Evolutionary conservation across 2,329 filamentous ascomycete species (phyloP).

Genomic region (Fonsecaea pugnacius): DNA sequence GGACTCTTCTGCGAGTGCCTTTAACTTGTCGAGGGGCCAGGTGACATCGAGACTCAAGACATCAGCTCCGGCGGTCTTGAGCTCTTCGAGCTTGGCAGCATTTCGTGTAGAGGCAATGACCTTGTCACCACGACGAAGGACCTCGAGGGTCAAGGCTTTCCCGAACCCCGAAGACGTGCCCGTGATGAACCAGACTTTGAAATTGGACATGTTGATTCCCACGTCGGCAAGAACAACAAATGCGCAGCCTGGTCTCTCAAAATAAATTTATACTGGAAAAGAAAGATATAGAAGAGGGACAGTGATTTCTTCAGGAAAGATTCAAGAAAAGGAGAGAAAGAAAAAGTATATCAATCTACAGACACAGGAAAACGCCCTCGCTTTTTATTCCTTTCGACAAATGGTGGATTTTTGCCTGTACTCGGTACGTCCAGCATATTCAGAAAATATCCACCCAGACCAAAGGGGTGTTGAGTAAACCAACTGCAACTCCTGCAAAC

Average conservation of each 20-base stretch:
- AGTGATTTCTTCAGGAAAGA: too few species aligned
- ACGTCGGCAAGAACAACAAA: background rate
- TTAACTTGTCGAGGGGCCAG: conserved; percentile 18
- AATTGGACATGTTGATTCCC: conserved; percentile 9
- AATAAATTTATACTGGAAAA: background rate
- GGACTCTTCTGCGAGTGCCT: conserved; percentile 21
- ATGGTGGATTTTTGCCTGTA: too few species aligned
- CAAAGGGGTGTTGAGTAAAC: too few species aligned
- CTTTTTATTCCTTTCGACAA: too few species aligned
- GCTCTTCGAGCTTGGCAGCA: conserved; percentile 36
- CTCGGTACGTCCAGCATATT: too few species aligned
- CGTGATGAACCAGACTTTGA: conserved; percentile 44
- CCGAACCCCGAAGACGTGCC: conserved; percentile 46
- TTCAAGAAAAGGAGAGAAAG: too few species aligned
- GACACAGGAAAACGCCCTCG: too few species aligned
- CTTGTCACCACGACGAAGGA: conserved; percentile 41
- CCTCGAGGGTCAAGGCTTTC: conserved; percentile 38
- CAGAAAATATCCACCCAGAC: too few species aligned
- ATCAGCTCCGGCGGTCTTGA: conserved; percentile 39
- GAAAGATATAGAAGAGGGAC: background rate
- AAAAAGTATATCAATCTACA: too few species aligned
- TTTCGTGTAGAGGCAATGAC: conserved; percentile 46
- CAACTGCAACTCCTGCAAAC: too few species aligned
- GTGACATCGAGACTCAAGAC: conserved; percentile 39
- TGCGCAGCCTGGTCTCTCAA: too few species aligned